Evolutionary conservation across 2,329 filamentous ascomycete genomes (phyloP), one percentile per base, ranked within the genome.

Genomic region (Monosporascus sp.): DNA sequence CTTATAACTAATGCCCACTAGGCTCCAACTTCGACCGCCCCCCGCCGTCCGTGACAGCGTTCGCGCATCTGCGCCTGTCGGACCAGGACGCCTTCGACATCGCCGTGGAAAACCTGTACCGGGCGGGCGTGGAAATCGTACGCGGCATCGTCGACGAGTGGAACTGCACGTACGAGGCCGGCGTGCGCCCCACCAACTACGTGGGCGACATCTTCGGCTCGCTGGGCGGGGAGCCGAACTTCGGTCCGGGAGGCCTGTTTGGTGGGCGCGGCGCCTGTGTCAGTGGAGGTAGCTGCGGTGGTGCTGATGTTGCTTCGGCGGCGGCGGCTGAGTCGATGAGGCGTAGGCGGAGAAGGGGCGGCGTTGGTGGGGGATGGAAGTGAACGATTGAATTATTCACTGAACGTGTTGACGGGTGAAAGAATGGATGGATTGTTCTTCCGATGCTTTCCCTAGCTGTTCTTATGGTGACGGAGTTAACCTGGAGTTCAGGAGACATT

Each of bases 21-120:
- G 84, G 79, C 1, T 86, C 84, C 9, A 82, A 90, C 70, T 90
- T 90, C 63, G 87, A 90, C 65, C 80, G 87, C 6, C 85, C 85
- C 0, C 85, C 82, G 24, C 78, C 80, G 0, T 80, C 78, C 11
- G 67, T 80, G 7, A 74, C 77, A 0, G 77, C 81, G 8, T 75
- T 78, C 20, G 74, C 83, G 38, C 86, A 89, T 61, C 74, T 90
- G 8, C 75, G 82, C 40, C 75, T 78, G 41, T 70, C 77, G 0
- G 70, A 86, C 41, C 82, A 87, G 64, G 86, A 85, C 48, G 85
- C 79, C 4, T 89, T 87, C 63, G 67, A 70, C 31, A 80, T 85
- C 31, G 80, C 86, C 2, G 71, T 88, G 19, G 65, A 79, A 55
- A 91, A 90, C 65, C 78, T 89, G 46, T 90, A 82, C 68, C 70